phyloP scores from a whole-genome alignment of 2,329 filamentous ascomycete species.

The Colletotrichum sp. region DNA sequence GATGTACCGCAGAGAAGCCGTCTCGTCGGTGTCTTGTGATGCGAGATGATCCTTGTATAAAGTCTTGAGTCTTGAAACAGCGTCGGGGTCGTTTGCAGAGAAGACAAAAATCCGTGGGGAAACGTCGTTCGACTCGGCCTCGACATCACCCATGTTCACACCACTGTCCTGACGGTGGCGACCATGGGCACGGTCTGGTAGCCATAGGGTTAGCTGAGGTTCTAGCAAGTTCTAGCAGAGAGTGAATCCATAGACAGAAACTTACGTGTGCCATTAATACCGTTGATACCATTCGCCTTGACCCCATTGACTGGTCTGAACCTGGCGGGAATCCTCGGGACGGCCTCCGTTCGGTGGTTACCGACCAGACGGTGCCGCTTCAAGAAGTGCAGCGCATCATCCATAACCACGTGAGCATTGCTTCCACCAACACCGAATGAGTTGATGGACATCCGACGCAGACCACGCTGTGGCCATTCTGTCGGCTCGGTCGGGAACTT shows the following conservation, averaged over 20 bases:
- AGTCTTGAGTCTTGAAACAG: conserved; percentile 38
- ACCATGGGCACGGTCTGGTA: not conserved
- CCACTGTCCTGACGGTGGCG: conserved; percentile 4
- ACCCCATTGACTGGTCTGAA: not conserved
- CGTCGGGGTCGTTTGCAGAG: conserved; percentile 46
- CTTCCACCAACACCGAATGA: conserved; percentile 33
- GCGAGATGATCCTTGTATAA: conserved; percentile 28
- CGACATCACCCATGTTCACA: not conserved
- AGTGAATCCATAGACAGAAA: fast-evolving
- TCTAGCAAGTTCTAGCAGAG: not conserved
- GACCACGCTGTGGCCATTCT: conserved; percentile 31
- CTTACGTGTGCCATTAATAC: not conserved
- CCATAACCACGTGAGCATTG: conserved; percentile 31
- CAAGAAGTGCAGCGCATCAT: conserved; percentile 31
- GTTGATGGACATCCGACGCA: conserved; percentile 61
- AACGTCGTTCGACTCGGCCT: not conserved
- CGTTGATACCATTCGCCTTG: not conserved
- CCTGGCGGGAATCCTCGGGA: not conserved
- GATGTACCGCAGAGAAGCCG: not conserved
- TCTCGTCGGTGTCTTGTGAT: not conserved
- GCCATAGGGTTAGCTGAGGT: not conserved
- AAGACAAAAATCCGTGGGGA: conserved; percentile 44
- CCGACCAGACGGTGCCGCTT: conserved; percentile 4
- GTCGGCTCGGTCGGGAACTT: conserved; percentile 33
- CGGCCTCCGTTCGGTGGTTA: conserved; percentile 6